phyloP scores from a whole-genome alignment of 345 rosid species.

The Trapa bicornis region DNA sequence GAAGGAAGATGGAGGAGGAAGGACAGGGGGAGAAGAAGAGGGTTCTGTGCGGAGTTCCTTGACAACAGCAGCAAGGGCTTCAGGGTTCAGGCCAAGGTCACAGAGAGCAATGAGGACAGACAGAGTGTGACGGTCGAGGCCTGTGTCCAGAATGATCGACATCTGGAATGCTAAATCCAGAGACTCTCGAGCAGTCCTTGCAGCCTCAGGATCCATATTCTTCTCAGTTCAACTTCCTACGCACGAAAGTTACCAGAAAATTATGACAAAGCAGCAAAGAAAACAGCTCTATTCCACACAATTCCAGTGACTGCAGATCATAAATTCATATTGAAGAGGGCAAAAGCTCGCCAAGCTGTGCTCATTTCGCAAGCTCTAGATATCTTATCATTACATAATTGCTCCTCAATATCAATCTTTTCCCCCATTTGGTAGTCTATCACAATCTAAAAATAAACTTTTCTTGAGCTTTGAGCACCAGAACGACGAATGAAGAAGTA shows the following conservation, averaged over 20 bases:
- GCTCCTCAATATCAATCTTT: too few relatives aligned
- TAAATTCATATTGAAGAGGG: neutral
- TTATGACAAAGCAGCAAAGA: neutral
- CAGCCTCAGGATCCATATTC: conserved; percentile 35
- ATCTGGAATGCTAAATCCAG: conserved; percentile 41
- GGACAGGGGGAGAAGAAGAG: conserved; percentile 5
- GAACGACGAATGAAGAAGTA: too few relatives aligned
- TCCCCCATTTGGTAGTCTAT: too few relatives aligned
- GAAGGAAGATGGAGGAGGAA: conserved; percentile 1
- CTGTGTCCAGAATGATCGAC: conserved; percentile 38
- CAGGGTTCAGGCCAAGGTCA: conserved; percentile 41
- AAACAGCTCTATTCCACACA: neutral
- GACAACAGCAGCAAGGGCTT: conserved; percentile 34
- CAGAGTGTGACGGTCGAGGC: conserved; percentile 41
- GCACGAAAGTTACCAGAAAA: neutral
- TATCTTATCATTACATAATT: too few relatives aligned
- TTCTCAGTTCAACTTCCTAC: neutral
- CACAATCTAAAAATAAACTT: too few relatives aligned
- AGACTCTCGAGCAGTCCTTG: conserved; percentile 33
- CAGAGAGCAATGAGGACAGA: conserved; percentile 38
- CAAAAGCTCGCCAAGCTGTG: neutral
- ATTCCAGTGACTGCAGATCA: neutral
- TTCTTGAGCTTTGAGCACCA: too few relatives aligned
- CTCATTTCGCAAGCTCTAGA: too few relatives aligned
- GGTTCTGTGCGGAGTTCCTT: conserved; percentile 30